phyloP scores from a whole-genome alignment of 306 rosid genomes.

The Ceratonia siliqua region DNA sequence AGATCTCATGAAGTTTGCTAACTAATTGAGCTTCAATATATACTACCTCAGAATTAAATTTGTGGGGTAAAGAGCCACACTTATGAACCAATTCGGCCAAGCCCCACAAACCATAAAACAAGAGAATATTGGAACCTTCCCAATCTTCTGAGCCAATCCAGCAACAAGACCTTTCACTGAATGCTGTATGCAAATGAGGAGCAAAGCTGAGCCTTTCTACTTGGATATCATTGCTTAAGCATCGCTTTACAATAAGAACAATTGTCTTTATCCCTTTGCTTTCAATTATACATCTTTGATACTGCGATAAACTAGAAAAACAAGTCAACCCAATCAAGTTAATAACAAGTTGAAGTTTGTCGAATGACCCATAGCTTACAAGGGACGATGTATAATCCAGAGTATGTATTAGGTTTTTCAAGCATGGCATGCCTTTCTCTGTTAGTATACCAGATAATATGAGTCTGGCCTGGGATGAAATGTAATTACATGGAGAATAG shows the following conservation, averaged over 20 bases:
- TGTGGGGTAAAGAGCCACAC: conserved; percentile 33
- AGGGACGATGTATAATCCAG: conserved; percentile 52
- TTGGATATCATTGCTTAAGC: conserved; percentile 49
- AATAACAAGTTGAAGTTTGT: conserved; percentile 53
- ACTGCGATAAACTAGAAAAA: conserved; percentile 56
- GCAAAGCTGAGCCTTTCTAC: conserved; percentile 48
- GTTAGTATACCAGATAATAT: conserved; percentile 52
- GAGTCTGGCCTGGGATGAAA: conserved; percentile 59
- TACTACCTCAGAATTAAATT: conserved; percentile 33
- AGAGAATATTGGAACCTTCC: conserved; percentile 70
- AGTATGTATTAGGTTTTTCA: conserved; percentile 45
- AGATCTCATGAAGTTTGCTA: conserved; percentile 56
- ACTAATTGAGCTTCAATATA: conserved; percentile 50
- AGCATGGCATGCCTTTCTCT: conserved; percentile 42
- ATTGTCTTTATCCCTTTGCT: conserved; percentile 47
- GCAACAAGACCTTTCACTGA: conserved; percentile 65
- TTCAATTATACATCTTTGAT: conserved; percentile 43
- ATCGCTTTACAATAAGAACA: conserved; percentile 54
- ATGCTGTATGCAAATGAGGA: conserved; percentile 53
- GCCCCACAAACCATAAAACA: conserved; percentile 71
- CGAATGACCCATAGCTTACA: conserved; percentile 46
- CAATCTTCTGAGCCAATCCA: conserved; percentile 55
- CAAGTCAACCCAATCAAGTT: conserved; percentile 60
- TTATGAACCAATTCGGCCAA: conserved; percentile 65
- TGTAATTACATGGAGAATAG: conserved; percentile 74